Base-by-base conservation (phyloP, 768 basidiomycete genomes). In the Termitomyces eurrhizus region DNA sequence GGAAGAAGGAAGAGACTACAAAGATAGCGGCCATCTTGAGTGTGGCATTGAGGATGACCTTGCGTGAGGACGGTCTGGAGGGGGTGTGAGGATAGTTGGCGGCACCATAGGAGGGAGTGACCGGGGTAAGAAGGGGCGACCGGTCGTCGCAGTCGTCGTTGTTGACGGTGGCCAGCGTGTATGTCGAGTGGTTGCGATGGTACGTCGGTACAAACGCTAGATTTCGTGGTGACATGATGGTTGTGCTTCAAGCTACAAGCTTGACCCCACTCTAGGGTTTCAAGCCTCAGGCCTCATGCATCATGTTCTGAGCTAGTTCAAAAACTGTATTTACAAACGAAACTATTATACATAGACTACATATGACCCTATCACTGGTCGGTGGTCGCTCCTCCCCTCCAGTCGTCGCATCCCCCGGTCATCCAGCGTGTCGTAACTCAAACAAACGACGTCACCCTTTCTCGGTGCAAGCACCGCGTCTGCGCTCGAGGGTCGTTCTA, bases 1-100 rank as follows among this genome's bases (percentile, higher is more conserved):
- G 85, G 26, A 92, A 57, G 1, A 85, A 55, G 1, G 88, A 84
- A 66, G 90, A 88, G 35, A 88, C 56, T 55, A 86, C 51, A 70
- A 97, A 95, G 57, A 98, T 79, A 35, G 80, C 75, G 16, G 86
- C 86, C 82, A 95, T 92, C 78, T 94, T 94, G 63, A 95, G 72
- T 0, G 89, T 87, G 0, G 95, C 93, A 68, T 85, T 83, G 74
- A 95, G 76, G 65, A 97, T 81, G 45, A 93, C 79, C 45, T 78
- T 81, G 33, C 83, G 73, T 0, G 83, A 73, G 36, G 83, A 84
- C 29, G 73, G 72, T n/a, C 68, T 61, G 26, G 67, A 68, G 32
- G 78, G 75, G 18, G 76, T 74, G 42, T 73, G 75, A 29, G 77
- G 74, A 58, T 78, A 68, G 55, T 64, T 67, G 8, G 81, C 76